Evolutionary conservation across 2,329 filamentous ascomycete species (phyloP), one percentile per base, ranked within the genome.

Genomic region (Tolypocladium album): DNA sequence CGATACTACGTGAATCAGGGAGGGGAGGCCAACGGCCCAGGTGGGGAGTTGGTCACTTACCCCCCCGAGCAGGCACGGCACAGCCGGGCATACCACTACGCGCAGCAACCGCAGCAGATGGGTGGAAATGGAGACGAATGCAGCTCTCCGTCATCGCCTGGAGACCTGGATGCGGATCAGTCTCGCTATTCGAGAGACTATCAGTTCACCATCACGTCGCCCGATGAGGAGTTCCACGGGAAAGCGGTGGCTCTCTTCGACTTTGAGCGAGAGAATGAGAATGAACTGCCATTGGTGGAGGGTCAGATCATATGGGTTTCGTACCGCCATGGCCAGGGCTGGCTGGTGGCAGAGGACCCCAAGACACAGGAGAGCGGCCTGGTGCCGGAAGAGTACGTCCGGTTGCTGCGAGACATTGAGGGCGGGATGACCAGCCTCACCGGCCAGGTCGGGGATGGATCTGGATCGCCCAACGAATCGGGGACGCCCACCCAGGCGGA

Each of bases 301-400:
- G 94, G 94, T 7, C 94, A 99, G 70, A 90, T 97, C 60, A 96
- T 99, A 60, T 89, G 94, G 79, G 92, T 99, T 31, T 96, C 91
- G 20, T 99, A 97, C 73, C 84, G 94, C 52, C 92, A 97, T 70
- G 93, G 93, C 20, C 92, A 97, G 75, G 94, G 94, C 59, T 99
- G 94, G 94, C 81, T 99, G 58, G 94, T 99, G 31, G 94, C 94
- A 4, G 90, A 97, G 75, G 94, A 99, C 69, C 92, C 93, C 15
- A 92, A 91, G 73, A 97, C 92, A 0, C 91, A 86, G 65, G 94
- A 99, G 75, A 96, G 91, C 68, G 94, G 94, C 1, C 81, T 99
- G 42, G 94, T 99, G 1, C 94, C 94, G 0, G 94, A 99, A 74
- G 92, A 95, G 73, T 99, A 97, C 70, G 94, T 99, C 50, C 87